phyloP scores from a whole-genome alignment of 2,329 filamentous ascomycete species.

The Teratosphaeriaceae sp. region DNA sequence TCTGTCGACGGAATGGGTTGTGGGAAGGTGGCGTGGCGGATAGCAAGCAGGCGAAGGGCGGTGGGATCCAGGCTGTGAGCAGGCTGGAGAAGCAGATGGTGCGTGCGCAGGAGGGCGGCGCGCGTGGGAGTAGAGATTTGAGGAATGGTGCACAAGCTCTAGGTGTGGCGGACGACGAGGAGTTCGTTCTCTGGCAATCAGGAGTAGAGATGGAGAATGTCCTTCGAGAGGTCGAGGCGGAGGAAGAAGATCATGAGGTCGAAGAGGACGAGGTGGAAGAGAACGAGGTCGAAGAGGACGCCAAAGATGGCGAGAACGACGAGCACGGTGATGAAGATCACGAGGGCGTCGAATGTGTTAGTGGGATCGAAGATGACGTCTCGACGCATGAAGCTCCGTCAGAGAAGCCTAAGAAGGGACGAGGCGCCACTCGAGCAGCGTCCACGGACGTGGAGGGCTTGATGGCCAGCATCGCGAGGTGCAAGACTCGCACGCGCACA shows the following conservation, averaged over 20 bases:
- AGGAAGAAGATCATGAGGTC: background rate
- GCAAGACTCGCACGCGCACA: too few species aligned
- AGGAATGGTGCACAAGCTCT: background rate
- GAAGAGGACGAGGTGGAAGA: background rate
- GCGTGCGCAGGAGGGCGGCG: background rate
- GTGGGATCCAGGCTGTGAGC: background rate
- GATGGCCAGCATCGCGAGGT: too few species aligned
- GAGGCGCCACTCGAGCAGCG: too few species aligned
- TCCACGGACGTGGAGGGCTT: too few species aligned
- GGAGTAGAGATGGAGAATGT: background rate
- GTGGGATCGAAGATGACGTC: too few species aligned
- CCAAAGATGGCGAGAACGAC: too few species aligned
- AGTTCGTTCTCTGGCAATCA: slow-evolving; percentile 1
- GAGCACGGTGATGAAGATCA: too few species aligned
- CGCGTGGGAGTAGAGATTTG: background rate
- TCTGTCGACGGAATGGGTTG: slow-evolving; percentile 17
- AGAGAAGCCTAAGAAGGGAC: too few species aligned
- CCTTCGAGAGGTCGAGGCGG: background rate
- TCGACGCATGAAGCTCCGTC: too few species aligned
- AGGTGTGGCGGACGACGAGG: background rate
- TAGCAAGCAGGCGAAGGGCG: background rate
- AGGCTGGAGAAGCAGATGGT: slow-evolving; percentile 5
- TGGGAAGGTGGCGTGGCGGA: background rate
- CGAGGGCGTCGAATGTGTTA: too few species aligned
- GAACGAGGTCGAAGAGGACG: background rate